Conservation (phyloP, 2,329 filamentous ascomycete species). For the Madurella fahalii region DNA sequence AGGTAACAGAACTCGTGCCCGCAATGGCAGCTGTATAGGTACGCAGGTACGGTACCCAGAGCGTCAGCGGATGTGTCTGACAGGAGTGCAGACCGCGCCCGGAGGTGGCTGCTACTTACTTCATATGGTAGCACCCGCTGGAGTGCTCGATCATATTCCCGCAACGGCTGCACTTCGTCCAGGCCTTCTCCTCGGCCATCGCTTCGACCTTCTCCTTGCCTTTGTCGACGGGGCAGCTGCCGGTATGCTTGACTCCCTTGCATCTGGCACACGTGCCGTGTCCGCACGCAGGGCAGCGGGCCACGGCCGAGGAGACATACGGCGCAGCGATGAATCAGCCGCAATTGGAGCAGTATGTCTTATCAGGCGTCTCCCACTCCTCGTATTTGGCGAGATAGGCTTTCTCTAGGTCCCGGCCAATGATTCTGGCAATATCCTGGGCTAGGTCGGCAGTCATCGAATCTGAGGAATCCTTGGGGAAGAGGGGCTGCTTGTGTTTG, state of each 20-base stretch:
- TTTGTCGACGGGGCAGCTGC: neutral
- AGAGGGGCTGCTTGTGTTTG: neutral
- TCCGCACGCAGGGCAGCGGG: neutral
- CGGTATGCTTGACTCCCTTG: neutral
- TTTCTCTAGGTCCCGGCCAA: neutral
- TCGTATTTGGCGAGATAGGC: neutral
- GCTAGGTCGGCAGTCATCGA: neutral
- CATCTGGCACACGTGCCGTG: neutral
- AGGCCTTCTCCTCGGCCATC: neutral
- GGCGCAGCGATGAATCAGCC: neutral
- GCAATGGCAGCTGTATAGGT: neutral
- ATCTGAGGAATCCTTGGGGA: neutral
- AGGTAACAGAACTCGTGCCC: neutral
- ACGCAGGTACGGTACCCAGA: no score
- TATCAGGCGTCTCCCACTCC: neutral
- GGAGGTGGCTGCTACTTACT: neutral
- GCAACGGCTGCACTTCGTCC: neutral
- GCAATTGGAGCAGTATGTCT: neutral
- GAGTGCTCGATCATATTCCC: neutral
- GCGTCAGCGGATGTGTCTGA: neutral
- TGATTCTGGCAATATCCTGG: neutral
- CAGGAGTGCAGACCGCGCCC: neutral
- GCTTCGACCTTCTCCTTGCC: neutral
- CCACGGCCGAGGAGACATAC: neutral
- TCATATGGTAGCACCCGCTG: neutral